These are phyloP conservation scores for Populus davidiana DNA, from an alignment of 345 rosid species.

Conservation along the genomic window DNA sequence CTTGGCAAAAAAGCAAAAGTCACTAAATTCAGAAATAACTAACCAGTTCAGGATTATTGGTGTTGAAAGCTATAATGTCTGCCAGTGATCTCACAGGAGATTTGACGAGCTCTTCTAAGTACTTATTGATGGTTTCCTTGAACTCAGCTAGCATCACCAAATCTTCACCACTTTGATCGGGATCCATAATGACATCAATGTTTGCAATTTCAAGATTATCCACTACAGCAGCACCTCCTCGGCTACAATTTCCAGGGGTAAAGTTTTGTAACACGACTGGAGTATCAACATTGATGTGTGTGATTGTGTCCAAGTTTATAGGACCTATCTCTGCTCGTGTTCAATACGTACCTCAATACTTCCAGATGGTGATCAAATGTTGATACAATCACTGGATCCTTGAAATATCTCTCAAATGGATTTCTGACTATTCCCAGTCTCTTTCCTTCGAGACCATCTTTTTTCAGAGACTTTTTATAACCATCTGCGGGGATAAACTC, in stretches of 20 bases:
- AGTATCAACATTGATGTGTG: too few relatives aligned
- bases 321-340: not conserved
- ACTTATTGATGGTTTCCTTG: conserved; percentile 46
- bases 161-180: conserved; percentile 34
- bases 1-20: not conserved
- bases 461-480: conserved; percentile 48
- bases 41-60: conserved; percentile 41
- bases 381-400: not conserved
- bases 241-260: conserved; percentile 23
- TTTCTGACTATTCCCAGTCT: conserved; percentile 51
- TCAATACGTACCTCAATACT: conserved; percentile 41
- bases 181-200: conserved; percentile 20
- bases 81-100: conserved; percentile 61
- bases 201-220: conserved; percentile 45
- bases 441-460: conserved; percentile 51
- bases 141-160: conserved; percentile 48
- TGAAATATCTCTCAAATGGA: conserved; percentile 18
- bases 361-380: conserved; percentile 43
- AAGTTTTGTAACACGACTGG: not conserved
- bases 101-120: conserved; percentile 38
- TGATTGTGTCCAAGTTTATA: not conserved
- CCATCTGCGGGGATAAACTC: conserved; percentile 50
- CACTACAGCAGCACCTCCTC: conserved; percentile 45
- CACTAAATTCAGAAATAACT: not conserved
- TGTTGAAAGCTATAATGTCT: conserved; percentile 54